These are phyloP conservation scores for Globisporangium emineosum DNA, from an alignment of 352 stramenopile genomes.

Conservation along the genomic window DNA sequence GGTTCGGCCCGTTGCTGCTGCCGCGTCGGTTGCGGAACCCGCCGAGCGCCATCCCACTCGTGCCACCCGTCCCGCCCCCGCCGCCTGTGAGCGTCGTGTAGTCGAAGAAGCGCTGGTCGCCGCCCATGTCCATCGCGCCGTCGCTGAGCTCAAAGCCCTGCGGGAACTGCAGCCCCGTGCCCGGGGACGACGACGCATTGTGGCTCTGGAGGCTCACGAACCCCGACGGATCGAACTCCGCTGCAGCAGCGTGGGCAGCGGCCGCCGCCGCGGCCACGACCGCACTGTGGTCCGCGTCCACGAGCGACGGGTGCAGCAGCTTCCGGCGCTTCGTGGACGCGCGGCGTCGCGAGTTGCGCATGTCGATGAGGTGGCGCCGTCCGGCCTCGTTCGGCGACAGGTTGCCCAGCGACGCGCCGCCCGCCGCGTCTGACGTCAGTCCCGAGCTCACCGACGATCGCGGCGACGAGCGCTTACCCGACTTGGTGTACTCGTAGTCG, in stretches of 20 bases:
- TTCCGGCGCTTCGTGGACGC: conserved; percentile 46
- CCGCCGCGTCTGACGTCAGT: conserved; percentile 22
- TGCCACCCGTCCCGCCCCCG: background rate
- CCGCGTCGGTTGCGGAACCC: conserved; percentile 17
- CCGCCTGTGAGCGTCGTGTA: conserved; percentile 29
- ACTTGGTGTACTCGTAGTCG: conserved; percentile 61
- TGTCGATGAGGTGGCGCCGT: conserved; percentile 53
- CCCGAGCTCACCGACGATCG: conserved; percentile 9
- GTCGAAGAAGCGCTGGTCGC: conserved; percentile 56
- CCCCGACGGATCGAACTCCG: conserved; percentile 63
- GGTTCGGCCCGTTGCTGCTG: conserved; percentile 28
- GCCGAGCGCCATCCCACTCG: background rate
- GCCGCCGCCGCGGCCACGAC: conserved; percentile 8
- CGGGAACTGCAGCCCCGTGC: conserved; percentile 47
- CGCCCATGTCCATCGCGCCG: conserved; percentile 38
- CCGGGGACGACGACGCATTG: conserved; percentile 16
- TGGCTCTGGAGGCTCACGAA: conserved; percentile 50
- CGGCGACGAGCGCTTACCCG: conserved; percentile 11
- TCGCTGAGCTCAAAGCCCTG: conserved; percentile 52
- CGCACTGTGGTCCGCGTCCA: conserved; percentile 25
- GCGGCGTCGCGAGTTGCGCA: conserved; percentile 48
- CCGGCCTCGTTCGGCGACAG: conserved; percentile 46
- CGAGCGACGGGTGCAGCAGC: conserved; percentile 29
- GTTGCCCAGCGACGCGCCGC: conserved; percentile 22
- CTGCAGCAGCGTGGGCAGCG: conserved; percentile 6